Evolutionary conservation across 2,329 filamentous ascomycete genomes (phyloP).

Genomic region (Colletotrichum sp.): DNA sequence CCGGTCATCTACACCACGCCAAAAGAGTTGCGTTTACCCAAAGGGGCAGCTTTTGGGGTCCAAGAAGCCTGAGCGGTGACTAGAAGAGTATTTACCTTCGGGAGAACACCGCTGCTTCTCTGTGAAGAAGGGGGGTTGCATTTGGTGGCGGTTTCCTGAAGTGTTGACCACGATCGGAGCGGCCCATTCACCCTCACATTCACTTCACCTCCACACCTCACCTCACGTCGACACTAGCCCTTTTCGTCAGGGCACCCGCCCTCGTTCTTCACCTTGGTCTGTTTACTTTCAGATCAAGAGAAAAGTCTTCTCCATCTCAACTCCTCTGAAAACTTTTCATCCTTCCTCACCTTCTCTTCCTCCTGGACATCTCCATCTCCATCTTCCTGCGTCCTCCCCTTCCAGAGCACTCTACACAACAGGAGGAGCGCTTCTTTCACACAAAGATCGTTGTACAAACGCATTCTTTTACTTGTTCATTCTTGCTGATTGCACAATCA

Average conservation of each 20-base stretch:
- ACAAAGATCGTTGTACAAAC: not conserved
- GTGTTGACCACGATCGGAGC: not conserved
- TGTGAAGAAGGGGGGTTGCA: not conserved
- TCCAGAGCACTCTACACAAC: not conserved
- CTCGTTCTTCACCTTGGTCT: slow-evolving; percentile 13
- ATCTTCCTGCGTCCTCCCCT: not conserved
- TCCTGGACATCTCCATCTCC: not conserved
- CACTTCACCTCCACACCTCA: not conserved
- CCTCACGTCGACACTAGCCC: not conserved
- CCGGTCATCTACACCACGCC: not conserved
- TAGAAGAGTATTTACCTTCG: not conserved
- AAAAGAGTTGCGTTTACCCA: not conserved
- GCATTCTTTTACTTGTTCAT: not conserved
- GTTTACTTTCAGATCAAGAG: not conserved
- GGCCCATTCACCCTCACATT: not conserved
- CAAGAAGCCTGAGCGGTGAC: not conserved
- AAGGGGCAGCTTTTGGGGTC: not conserved
- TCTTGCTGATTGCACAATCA: not conserved
- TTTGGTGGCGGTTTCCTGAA: not conserved
- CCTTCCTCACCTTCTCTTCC: not conserved
- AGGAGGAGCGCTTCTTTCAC: not conserved
- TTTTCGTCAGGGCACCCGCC: not conserved
- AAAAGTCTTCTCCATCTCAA: not conserved
- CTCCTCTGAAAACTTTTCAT: not conserved
- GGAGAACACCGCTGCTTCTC: not conserved